These are phyloP conservation scores for Rhizopogon vulgaris DNA, from an alignment of 768 basidiomycete genomes.

Conservation along the genomic window DNA sequence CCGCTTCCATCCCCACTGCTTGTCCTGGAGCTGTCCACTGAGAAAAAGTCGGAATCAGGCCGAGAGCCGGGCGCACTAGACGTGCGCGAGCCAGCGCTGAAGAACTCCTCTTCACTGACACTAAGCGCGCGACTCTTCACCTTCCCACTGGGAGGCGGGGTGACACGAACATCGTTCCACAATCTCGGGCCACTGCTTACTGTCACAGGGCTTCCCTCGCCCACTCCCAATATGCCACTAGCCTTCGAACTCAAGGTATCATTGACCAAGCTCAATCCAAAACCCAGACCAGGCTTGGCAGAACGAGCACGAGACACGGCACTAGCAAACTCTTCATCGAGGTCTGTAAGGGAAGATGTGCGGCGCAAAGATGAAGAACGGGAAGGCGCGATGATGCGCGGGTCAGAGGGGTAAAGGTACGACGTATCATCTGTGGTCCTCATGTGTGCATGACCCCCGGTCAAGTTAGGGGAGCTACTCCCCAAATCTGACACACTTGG, in stretches of 20 bases:
- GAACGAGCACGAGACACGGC: slow-evolving; percentile 37
- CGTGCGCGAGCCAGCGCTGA: slow-evolving; percentile 34
- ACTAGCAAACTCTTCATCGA: slow-evolving; percentile 54
- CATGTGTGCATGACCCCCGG: slow-evolving; percentile 28
- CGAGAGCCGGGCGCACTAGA: slow-evolving; percentile 22
- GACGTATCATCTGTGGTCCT: slow-evolving; percentile 71
- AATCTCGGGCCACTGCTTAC: slow-evolving; percentile 58
- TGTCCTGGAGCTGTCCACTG: slow-evolving; percentile 25
- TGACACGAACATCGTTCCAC: slow-evolving; percentile 36
- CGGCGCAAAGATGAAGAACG: slow-evolving; percentile 52
- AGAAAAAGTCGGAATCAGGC: slow-evolving; percentile 28
- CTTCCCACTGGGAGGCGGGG: slow-evolving; percentile 38
- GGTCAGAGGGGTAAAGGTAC: slow-evolving; percentile 68
- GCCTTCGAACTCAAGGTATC: background rate
- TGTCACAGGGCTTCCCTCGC: slow-evolving; percentile 63
- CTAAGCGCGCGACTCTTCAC: slow-evolving; percentile 22
- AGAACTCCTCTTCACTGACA: slow-evolving; percentile 42
- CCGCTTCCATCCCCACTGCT: slow-evolving; percentile 19
- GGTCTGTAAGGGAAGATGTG: slow-evolving; percentile 72
- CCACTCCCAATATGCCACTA: slow-evolving; percentile 38
- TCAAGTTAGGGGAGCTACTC: background rate
- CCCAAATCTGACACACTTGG: slow-evolving; percentile 64
- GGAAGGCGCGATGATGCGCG: slow-evolving; percentile 65
- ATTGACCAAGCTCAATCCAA: slow-evolving; percentile 35
- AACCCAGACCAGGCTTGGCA: slow-evolving; percentile 35